phyloP scores from a whole-genome alignment of 768 basidiomycete species.

The Suillus cothurnatus region DNA sequence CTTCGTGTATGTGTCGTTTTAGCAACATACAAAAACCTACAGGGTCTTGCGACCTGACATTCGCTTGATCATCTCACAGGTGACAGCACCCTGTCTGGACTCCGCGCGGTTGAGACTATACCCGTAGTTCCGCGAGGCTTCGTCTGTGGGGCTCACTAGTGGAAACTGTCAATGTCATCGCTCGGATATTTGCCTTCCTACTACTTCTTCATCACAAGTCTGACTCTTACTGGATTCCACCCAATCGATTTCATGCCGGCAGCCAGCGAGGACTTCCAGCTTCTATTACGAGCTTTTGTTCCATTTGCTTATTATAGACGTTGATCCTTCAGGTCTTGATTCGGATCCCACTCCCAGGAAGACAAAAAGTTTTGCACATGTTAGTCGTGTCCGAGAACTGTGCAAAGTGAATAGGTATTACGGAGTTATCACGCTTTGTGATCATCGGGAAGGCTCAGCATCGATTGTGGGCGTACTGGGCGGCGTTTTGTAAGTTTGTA shows the following conservation, averaged over 20 bases:
- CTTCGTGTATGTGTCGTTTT: not conserved
- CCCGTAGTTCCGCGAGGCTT: not conserved
- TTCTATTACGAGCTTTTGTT: slow-evolving; percentile 7
- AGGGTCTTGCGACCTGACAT: not conserved
- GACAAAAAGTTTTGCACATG: not conserved
- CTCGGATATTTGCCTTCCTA: not conserved
- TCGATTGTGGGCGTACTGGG: not conserved
- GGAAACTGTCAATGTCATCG: not conserved
- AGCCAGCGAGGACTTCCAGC: not conserved
- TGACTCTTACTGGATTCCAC: not conserved
- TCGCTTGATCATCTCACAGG: not conserved
- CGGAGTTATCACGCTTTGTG: not conserved
- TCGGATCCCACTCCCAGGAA: slow-evolving; percentile 1
- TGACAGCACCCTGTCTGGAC: not conserved
- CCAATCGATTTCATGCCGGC: not conserved
- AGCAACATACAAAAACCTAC: not conserved
- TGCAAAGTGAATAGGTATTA: not conserved
- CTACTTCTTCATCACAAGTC: slow-evolving; percentile 6
- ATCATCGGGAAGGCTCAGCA: not conserved
- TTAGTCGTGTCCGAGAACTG: not conserved
- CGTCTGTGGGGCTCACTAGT: not conserved
- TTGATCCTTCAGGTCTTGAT: not conserved
- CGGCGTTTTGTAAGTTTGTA: not conserved
- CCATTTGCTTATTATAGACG: not conserved
- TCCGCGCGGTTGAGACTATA: not conserved